phyloP scores from a whole-genome alignment of 345 rosid genomes.

The Populus alba region DNA sequence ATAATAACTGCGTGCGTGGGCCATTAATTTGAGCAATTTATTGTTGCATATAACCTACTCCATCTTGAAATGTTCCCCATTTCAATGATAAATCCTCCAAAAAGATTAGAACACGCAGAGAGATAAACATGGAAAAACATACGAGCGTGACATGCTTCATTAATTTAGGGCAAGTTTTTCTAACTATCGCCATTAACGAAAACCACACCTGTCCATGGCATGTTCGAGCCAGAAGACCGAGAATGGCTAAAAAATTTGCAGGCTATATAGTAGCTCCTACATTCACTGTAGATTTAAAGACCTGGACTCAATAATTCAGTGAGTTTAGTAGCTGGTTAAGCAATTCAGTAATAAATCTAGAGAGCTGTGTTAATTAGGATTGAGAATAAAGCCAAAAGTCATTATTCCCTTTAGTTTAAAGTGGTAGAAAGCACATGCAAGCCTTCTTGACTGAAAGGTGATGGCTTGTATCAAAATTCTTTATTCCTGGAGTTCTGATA shows the following conservation, averaged over 20 bases:
- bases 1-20: too few relatives aligned
- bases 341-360: constrained; percentile 25
- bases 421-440: constrained; percentile 40
- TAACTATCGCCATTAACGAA: neutral
- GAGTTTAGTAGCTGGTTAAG: constrained; percentile 3
- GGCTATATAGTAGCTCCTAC: constrained; percentile 10
- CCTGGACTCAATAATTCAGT: neutral
- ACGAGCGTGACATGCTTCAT: neutral
- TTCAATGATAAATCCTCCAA: neutral
- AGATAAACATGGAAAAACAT: neutral
- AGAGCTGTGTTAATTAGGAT: constrained; percentile 9
- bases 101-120: neutral
- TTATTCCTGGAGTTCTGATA: neutral
- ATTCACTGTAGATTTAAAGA: constrained; percentile 13
- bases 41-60: neutral
- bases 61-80: neutral
- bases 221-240: constrained; percentile 18
- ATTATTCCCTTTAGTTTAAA: constrained; percentile 40
- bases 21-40: neutral
- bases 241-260: neutral
- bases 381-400: constrained; percentile 34
- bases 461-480: neutral
- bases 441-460: constrained; percentile 23
- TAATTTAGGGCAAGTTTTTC: neutral
- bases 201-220: neutral